These are phyloP conservation scores for Saccharata proteae DNA, from an alignment of 2,329 filamentous ascomycete species.

Conservation along the genomic window DNA sequence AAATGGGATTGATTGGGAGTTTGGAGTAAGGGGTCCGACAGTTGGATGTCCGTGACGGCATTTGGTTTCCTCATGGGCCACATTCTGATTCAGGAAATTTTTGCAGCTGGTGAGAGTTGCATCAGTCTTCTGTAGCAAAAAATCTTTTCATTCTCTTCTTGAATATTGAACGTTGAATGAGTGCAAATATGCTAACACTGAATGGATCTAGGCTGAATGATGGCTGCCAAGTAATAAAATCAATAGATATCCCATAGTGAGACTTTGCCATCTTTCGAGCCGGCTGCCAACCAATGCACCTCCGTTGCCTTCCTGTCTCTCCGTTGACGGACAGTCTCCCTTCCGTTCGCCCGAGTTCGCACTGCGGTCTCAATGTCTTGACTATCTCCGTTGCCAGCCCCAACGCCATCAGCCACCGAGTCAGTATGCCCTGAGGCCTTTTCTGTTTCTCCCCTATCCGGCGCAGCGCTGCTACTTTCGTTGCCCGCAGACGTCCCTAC, in stretches of 20 bases:
- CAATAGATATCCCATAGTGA: slow-evolving; percentile 89
- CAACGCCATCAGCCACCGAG: slow-evolving; percentile 10
- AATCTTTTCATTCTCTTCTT: too few relatives aligned
- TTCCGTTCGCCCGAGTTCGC: not conserved
- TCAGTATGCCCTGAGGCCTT: not conserved
- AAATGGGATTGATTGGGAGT: too few relatives aligned
- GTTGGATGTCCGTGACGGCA: too few relatives aligned
- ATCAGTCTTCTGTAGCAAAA: too few relatives aligned
- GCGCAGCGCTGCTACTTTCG: not conserved
- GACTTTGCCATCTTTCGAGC: slow-evolving; percentile 89
- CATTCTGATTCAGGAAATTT: too few relatives aligned
- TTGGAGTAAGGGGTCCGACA: too few relatives aligned
- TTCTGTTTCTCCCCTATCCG: slow-evolving; percentile 2
- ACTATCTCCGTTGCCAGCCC: not conserved
- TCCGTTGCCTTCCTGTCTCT: slow-evolving; percentile 44
- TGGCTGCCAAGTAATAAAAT: too few relatives aligned
- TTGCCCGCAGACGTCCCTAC: slow-evolving; percentile 14
- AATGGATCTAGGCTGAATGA: too few relatives aligned
- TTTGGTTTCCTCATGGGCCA: too few relatives aligned
- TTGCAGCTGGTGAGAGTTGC: too few relatives aligned
- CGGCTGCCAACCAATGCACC: slow-evolving; percentile 81
- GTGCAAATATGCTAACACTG: too few relatives aligned
- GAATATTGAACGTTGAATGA: too few relatives aligned
- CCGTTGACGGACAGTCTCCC: slow-evolving; percentile 20
- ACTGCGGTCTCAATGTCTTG: slow-evolving; percentile 9